These are phyloP conservation scores for Trichosporon coremiiforme DNA, from an alignment of 1,284 basidiomycete species.

Conservation along the genomic window DNA sequence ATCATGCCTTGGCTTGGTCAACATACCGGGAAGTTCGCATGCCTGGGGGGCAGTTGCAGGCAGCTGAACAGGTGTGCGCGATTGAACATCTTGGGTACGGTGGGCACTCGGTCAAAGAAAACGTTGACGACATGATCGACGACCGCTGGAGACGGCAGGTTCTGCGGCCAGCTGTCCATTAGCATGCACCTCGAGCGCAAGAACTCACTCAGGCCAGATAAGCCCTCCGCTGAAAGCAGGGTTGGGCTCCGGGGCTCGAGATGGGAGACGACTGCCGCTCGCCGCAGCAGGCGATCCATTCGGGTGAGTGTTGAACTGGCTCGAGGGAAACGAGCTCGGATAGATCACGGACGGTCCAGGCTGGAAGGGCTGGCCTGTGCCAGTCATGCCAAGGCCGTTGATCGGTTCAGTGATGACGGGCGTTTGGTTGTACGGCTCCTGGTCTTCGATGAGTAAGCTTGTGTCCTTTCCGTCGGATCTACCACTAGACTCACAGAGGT, in stretches of 20 bases:
- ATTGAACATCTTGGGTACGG: slow-evolving; percentile 47
- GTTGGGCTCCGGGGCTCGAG: neutral
- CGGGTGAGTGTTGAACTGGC: neutral
- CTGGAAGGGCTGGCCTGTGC: slow-evolving; percentile 1
- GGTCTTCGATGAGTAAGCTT: neutral
- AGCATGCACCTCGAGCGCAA: neutral
- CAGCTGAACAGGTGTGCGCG: slow-evolving; percentile 35
- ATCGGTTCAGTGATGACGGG: slow-evolving; percentile 1
- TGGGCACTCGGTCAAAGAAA: slow-evolving; percentile 50
- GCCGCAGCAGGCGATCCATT: neutral
- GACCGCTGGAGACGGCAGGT: slow-evolving; percentile 42
- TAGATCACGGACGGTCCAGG: slow-evolving; percentile 5
- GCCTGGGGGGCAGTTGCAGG: slow-evolving; percentile 42
- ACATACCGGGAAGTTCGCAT: slow-evolving; percentile 48
- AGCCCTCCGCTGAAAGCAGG: slow-evolving; percentile 1
- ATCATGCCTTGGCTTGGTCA: no score
- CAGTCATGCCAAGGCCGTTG: slow-evolving; percentile 8
- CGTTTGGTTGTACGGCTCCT: slow-evolving; percentile 9
- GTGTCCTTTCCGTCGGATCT: neutral
- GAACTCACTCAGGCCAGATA: slow-evolving; percentile 43
- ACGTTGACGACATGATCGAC: slow-evolving; percentile 44
- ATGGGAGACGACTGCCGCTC: neutral
- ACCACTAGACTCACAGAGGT: neutral
- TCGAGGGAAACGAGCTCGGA: neutral
- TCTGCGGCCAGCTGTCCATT: slow-evolving; percentile 41